Conservation (phyloP, 2,329 filamentous ascomycete species). For the Dactylella cylindrospora region DNA sequence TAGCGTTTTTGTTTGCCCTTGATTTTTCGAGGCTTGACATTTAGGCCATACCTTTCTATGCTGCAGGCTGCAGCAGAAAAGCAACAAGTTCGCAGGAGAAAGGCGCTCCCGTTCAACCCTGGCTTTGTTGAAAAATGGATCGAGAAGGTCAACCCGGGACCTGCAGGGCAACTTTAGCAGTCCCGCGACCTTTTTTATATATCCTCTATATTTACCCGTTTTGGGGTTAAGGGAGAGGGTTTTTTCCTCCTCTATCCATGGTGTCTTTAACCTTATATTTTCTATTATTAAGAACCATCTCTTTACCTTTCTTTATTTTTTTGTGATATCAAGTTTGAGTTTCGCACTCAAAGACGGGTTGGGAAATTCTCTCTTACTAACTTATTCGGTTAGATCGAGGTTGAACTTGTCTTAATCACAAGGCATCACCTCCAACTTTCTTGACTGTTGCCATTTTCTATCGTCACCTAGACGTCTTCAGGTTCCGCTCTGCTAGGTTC, state of each 20-base stretch:
- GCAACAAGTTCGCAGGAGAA: too few relatives aligned
- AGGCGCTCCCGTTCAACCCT: too few relatives aligned
- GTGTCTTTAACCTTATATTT: neutral
- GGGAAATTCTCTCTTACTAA: conserved; percentile 39
- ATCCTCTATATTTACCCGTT: conserved; percentile 5
- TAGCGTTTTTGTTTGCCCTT: conserved; percentile 4
- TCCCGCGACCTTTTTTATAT: neutral
- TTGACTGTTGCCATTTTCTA: conserved; percentile 3
- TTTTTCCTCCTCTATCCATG: neutral
- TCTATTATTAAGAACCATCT: conserved; percentile 1
- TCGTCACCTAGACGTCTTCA: too few relatives aligned
- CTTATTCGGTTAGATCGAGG: conserved; percentile 22
- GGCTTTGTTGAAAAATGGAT: too few relatives aligned
- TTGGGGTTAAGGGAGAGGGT: neutral
- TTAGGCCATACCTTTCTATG: conserved; percentile 20
- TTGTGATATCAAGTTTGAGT: too few relatives aligned
- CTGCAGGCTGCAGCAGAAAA: too few relatives aligned
- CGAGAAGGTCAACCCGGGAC: conserved; percentile 31
- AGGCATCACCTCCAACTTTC: neutral
- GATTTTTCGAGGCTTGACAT: conserved; percentile 24
- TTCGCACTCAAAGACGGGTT: too few relatives aligned
- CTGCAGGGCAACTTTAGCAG: neutral
- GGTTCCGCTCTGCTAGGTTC: conserved; percentile 34
- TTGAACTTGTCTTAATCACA: neutral
- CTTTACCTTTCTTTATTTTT: conserved; percentile 4